Base-by-base conservation (phyloP, 2,329 filamentous ascomycete genomes). In the Colletotrichum tofieldiae region DNA sequence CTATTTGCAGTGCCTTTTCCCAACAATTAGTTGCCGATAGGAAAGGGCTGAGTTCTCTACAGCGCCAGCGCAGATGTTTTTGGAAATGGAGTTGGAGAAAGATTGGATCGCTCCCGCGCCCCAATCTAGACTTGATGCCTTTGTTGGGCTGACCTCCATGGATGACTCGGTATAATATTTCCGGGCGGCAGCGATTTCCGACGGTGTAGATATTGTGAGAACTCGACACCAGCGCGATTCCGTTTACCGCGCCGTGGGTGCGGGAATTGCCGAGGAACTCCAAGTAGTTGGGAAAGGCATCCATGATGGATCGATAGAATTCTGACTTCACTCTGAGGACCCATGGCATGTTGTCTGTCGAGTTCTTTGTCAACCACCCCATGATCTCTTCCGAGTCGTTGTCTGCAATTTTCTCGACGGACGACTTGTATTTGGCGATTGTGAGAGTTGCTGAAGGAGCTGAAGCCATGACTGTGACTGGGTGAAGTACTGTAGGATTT, bases 61-160 rank as follows among this genome's bases (percentile, higher is more conserved):
- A 58, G 0, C 12, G 18, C 61, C 32, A 37, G 0, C 37, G n/a
- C 16, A 52, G 39, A 23, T 69, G 67, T 16, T 54, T 55, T 7
- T 61, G 67, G 0, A 69, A 5, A 26, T 69, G 61, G 0, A 58
- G 35, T 18, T 69, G 67, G 1, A 69, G n/a, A 3, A 65, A 69
- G 7, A 69, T 39, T 1, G 41, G 47, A 9, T 69, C 67, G 16
- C 52, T 59, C 1, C 29, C 67, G 2, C 43, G 11, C 3, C 35
- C 35, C 14, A 69, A 4, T 5, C 67, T 65, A 1, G 67, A 51
- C 7, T 12, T 54, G 1, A 52, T 45, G 0, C 67, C 67, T 5
- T 26, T 37, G 5, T 1, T 0, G 3, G 67, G 67, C 2, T 69
- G 67, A 0, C 3, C 6, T 11, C 61, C 4, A n/a, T 69, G 52